Conservation (phyloP, 768 basidiomycete species). For the Rhodotorula babjevae region DNA sequence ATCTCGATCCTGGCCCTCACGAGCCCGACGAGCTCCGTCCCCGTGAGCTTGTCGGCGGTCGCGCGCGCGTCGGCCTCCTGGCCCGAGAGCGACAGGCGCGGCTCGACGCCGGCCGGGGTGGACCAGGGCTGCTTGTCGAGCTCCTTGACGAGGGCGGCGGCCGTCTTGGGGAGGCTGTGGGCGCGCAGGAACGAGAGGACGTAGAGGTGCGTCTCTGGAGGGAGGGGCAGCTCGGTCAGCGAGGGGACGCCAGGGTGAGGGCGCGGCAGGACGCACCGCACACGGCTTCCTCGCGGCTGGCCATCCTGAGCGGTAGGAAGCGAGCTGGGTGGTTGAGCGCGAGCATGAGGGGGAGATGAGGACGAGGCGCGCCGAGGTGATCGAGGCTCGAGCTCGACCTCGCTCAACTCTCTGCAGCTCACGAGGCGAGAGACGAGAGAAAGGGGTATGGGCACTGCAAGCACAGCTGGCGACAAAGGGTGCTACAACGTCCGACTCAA, state of each 20-base stretch:
- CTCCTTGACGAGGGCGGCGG: constrained; percentile 37
- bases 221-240: background rate
- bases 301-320: background rate
- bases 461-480: too few relatives aligned
- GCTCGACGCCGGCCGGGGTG: background rate
- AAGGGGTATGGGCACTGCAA: too few relatives aligned
- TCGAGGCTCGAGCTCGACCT: background rate
- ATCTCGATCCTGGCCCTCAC: constrained; percentile 28
- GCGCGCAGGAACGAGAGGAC: constrained; percentile 41
- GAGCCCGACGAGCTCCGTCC: constrained; percentile 19
- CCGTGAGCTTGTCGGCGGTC: background rate
- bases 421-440: too few relatives aligned
- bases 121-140: constrained; percentile 22
- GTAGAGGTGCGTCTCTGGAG: constrained; percentile 31
- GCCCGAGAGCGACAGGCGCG: constrained; percentile 7
- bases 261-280: constrained; percentile 11
- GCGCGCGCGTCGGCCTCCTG: constrained; percentile 6
- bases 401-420: too few relatives aligned
- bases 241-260: background rate
- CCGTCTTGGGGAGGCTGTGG: constrained; percentile 37
- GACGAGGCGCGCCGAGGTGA: too few relatives aligned
- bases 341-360: background rate
- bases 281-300: constrained; percentile 11
- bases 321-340: background rate
- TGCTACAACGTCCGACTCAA: too few relatives aligned